Percentiles rank a stretch among this genome's conserved stretches.
These are phyloP conservation scores for Stygiomarasmius scandens DNA, from an alignment of 1,284 basidiomycete species.

Conservation along the genomic window DNA sequence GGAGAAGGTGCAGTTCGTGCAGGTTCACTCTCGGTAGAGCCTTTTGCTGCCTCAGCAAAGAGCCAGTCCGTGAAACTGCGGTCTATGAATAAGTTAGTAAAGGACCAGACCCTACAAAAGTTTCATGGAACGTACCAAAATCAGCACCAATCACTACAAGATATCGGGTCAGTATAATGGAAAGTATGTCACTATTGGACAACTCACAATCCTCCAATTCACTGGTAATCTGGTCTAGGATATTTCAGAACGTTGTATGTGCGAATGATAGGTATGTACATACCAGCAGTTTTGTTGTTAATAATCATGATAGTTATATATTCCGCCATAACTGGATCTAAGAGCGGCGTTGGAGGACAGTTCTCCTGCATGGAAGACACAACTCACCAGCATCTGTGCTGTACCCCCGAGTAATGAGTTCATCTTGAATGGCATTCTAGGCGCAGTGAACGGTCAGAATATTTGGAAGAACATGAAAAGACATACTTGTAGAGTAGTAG, in stretches of 20 bases:
- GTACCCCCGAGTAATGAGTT: constrained; percentile 76
- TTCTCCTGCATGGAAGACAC: constrained; percentile 9
- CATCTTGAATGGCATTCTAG: constrained; percentile 80
- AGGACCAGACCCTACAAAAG: constrained; percentile 15
- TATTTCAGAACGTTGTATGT: constrained; percentile 15
- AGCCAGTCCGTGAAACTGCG: constrained; percentile 82
- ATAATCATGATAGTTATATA: constrained; percentile 92
- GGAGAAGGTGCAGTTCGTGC: constrained; percentile 18
- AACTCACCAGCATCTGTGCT: constrained; percentile 74
- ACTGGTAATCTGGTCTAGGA: constrained; percentile 74
- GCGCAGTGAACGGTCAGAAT: constrained; percentile 10
- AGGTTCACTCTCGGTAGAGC: constrained; percentile 49
- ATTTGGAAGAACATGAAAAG: background rate
- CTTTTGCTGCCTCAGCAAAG: constrained; percentile 76
- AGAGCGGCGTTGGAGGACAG: constrained; percentile 14
- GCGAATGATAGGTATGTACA: constrained; percentile 26
- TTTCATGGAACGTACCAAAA: constrained; percentile 53
- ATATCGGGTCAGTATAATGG: constrained; percentile 20
- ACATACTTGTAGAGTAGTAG: constrained; percentile 68
- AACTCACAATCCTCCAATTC: constrained; percentile 81
- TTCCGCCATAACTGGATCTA: constrained; percentile 88
- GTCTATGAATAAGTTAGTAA: constrained; percentile 45
- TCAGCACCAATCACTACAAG: constrained; percentile 75
- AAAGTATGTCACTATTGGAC: constrained; percentile 13
- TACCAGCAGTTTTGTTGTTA: constrained; percentile 83